A percentile compares a stretch with the other conserved stretches of the same genome.
phyloP scores from a whole-genome alignment of 140 eudicot genomes.

The Anethum foeniculum region DNA sequence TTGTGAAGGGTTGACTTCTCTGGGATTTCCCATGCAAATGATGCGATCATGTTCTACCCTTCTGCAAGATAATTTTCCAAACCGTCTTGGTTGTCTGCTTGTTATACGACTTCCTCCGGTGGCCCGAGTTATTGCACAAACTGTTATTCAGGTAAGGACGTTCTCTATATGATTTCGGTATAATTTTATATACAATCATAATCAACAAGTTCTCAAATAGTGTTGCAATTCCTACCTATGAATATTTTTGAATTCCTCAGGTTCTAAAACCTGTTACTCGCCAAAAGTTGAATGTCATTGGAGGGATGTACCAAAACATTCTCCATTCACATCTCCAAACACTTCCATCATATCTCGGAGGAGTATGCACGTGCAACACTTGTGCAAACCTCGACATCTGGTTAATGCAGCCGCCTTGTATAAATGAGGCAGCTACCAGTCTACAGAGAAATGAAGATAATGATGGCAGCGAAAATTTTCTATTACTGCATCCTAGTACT shows the following conservation, averaged over 20 bases:
- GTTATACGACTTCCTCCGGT: constrained; percentile 84
- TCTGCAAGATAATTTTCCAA: constrained; percentile 91
- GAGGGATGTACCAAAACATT: constrained; percentile 42
- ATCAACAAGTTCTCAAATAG: neutral
- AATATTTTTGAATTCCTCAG: constrained; percentile 24
- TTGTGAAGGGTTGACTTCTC: constrained; percentile 77
- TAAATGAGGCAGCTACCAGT: constrained; percentile 13
- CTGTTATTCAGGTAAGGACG: constrained; percentile 66
- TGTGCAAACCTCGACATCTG: constrained; percentile 34
- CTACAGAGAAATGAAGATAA: constrained; percentile 21
- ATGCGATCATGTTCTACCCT: constrained; percentile 62
- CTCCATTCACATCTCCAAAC: constrained; percentile 53
- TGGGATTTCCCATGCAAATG: constrained; percentile 81
- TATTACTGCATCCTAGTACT: constrained; percentile 19
- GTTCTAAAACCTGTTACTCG: constrained; percentile 72
- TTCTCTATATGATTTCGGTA: neutral
- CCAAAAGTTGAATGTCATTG: constrained; percentile 61
- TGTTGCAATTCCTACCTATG: neutral
- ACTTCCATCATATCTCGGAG: constrained; percentile 81
- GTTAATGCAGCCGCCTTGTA: constrained; percentile 18
- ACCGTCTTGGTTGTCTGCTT: constrained; percentile 65
- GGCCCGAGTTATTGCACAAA: constrained; percentile 76
- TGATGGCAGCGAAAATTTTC: constrained; percentile 19
- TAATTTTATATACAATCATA: neutral
- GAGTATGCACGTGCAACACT: constrained; percentile 59